A percentile compares a stretch with the other conserved stretches of the same genome.
Evolutionary conservation across 305 asterid genomes (phyloP).

Genomic region (Petunia hybrid): DNA sequence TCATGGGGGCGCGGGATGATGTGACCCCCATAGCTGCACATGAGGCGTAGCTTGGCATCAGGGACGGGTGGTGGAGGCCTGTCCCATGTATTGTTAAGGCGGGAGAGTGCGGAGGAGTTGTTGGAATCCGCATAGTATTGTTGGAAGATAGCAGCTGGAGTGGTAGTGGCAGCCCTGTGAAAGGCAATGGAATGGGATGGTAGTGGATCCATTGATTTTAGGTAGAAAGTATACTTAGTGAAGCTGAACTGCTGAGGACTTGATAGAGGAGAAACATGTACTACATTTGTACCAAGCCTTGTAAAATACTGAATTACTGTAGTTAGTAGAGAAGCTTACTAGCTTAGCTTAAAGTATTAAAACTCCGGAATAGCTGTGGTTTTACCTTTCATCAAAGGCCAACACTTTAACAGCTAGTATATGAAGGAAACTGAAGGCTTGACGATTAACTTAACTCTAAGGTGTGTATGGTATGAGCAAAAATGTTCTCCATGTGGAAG

Average conservation of each 20-base stretch:
- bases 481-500: too few species aligned
- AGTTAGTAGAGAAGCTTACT: neutral
- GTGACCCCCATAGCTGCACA: conserved; percentile 61
- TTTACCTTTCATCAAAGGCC: neutral
- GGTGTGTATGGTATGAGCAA: too few species aligned
- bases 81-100: conserved; percentile 51
- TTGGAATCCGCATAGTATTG: conserved; percentile 45
- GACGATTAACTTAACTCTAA: too few species aligned
- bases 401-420: neutral
- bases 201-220: conserved; percentile 57
- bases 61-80: conserved; percentile 51
- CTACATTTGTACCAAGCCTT: neutral
- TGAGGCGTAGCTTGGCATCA: conserved; percentile 50
- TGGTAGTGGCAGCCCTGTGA: conserved; percentile 9
- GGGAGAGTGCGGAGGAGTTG: conserved; percentile 55
- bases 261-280: neutral
- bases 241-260: neutral
- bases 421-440: too few species aligned
- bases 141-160: conserved; percentile 19
- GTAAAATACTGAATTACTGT: neutral
- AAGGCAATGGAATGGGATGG: conserved; percentile 35
- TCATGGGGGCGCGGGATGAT: conserved; percentile 63
- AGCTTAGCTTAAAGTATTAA: neutral
- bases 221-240: neutral
- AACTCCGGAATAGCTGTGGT: neutral